Percentiles rank a stretch among this genome's conserved stretches.
Conservation (phyloP, 2,329 filamentous ascomycete species). For the Aspergillus arachidicola region DNA sequence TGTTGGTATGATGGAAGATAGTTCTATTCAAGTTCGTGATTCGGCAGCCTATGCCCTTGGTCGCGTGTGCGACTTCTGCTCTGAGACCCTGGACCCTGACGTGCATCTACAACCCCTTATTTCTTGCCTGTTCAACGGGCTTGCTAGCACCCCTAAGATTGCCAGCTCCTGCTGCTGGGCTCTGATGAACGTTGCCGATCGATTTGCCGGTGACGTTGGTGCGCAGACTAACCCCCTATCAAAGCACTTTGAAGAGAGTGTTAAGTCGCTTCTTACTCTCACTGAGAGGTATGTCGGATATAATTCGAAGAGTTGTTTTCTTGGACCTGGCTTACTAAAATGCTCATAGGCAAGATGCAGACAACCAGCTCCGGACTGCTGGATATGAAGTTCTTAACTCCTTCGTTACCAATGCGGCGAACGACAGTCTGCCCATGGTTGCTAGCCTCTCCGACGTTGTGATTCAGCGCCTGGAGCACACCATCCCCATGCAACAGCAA, state of each 20-base stretch:
- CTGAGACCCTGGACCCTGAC: constrained; percentile 83
- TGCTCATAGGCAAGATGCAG: constrained; percentile 63
- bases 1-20: constrained; percentile 90
- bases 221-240: constrained; percentile 80
- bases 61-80: constrained; percentile 91
- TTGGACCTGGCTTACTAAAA: constrained; percentile 12
- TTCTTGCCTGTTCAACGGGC: constrained; percentile 82
- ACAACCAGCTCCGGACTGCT: constrained; percentile 88
- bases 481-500: constrained; percentile 84
- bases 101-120: constrained; percentile 84
- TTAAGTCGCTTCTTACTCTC: constrained; percentile 79
- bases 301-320: neutral
- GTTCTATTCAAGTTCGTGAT: constrained; percentile 86
- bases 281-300: constrained; percentile 64
- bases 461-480: constrained; percentile 87
- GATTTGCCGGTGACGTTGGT: constrained; percentile 85
- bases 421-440: constrained; percentile 79
- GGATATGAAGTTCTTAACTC: constrained; percentile 96
- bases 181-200: constrained; percentile 95
- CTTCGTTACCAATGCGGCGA: constrained; percentile 88
- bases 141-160: constrained; percentile 93
- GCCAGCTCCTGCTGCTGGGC: constrained; percentile 98
- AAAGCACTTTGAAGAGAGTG: constrained; percentile 88
- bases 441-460: constrained; percentile 84
- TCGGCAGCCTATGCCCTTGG: constrained; percentile 95